Base-by-base conservation (phyloP, 805 yeast species). In the Blastobotrys americana region DNA sequence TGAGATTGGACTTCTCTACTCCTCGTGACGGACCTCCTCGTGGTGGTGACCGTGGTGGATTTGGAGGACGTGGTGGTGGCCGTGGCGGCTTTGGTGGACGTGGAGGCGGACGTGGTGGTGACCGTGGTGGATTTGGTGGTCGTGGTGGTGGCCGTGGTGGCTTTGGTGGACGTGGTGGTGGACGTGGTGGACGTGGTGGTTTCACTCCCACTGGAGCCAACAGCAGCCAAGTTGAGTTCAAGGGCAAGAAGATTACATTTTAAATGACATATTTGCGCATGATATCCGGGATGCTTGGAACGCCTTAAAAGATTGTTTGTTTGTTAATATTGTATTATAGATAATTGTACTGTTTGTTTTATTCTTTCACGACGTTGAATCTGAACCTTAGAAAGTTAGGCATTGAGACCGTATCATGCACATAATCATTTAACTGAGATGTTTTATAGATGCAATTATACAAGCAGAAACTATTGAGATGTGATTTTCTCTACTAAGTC, bases 1-100 rank as follows among this genome's bases (percentile, higher is more conserved):
- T 93, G 60, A 84, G 98, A 76, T 76, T 93, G 56, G 98, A 93
- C 71, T 93, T 66, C 77, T 85, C 96, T 43, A 78, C 95, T 45
- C 97, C 98, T 67, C 84, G 82, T 67, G 56, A 51, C 31, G 38
- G 49, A 45, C 56, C 60, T 49, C 59, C 51, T 31, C 64, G 65
- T 51, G 65, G 67, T 41, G 57, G 70, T 35, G 61, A 70, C 54
- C 68, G 69, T 42, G 70, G 67, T 27, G 59, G 66, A 37, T 44
- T 53, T 13, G 54, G 52, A 17, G 48, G 51, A 18, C 17, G 39
- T 10, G 48, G 47, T 22, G 53, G 50, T n/a, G 52, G 57, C 19
- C 39, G 73, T 52, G 65, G 70, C 44, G 59, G 59, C 34, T 41
- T 53, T 20, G 58, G 61, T 37, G 55, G 57, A 48, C 54, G 65